phyloP scores from a whole-genome alignment of 441 rosid species.

The Lepidium campestre region DNA sequence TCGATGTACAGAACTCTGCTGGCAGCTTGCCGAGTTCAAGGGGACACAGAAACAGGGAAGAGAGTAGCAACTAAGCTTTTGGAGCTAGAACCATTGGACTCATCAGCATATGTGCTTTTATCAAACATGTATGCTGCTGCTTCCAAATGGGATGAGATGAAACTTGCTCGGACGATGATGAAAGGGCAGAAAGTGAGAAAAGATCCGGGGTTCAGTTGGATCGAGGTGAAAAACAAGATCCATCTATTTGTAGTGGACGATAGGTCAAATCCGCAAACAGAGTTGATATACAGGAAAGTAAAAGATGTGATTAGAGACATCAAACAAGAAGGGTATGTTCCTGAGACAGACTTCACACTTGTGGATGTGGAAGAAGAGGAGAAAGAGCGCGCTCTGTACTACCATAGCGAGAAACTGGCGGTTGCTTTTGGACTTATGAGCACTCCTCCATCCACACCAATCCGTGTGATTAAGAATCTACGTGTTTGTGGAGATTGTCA shows the following conservation, averaged over 20 bases:
- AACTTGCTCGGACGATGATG: conserved; percentile 32
- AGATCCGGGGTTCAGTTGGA: conserved; percentile 43
- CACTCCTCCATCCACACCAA: conserved; percentile 28
- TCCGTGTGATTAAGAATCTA: conserved; percentile 42
- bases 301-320: conserved; percentile 31
- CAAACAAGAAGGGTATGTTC: conserved; percentile 37
- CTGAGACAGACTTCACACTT: conserved; percentile 33
- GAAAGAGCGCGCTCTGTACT: conserved; percentile 30
- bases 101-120: conserved; percentile 38
- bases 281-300: conserved; percentile 27
- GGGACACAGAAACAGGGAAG: conserved; percentile 36
- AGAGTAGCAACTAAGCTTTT: conserved; percentile 32
- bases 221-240: conserved; percentile 35
- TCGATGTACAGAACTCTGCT: conserved; percentile 40
- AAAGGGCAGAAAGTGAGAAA: conserved; percentile 32
- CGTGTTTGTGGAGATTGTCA: conserved; percentile 44
- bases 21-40: conserved; percentile 37
- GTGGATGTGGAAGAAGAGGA: conserved; percentile 41
- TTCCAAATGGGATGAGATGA: conserved; percentile 37
- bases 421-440: conserved; percentile 37
- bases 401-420: conserved; percentile 44
- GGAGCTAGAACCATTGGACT: conserved; percentile 36
- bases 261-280: conserved; percentile 28
- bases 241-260: conserved; percentile 41
- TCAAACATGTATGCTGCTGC: conserved; percentile 41